Conservation (phyloP, 805 yeast genomes). For the Kodamaea fukazawae region DNA sequence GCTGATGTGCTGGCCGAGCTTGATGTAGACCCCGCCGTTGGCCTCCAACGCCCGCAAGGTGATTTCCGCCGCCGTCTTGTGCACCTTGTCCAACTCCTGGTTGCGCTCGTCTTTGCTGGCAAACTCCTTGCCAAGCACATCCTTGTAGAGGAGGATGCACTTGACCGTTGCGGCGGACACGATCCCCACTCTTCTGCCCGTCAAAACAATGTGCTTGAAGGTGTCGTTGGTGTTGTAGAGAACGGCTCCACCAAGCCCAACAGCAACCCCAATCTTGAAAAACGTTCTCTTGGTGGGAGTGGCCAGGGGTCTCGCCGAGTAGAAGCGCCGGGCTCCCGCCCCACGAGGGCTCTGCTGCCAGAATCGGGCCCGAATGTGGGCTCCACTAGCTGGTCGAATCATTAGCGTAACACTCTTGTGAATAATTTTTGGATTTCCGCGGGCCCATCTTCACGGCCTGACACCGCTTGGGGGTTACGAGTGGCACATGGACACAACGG, state of each 20-base stretch:
- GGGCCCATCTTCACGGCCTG: too few relatives aligned
- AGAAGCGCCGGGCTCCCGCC: too few relatives aligned
- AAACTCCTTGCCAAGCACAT: conserved; percentile 47
- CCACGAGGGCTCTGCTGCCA: too few relatives aligned
- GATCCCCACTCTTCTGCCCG: conserved; percentile 53
- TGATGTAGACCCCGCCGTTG: conserved; percentile 92
- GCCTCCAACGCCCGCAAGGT: conserved; percentile 75
- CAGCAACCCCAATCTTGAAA: conserved; percentile 25
- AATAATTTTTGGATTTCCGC: too few relatives aligned
- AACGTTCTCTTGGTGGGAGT: conserved; percentile 4
- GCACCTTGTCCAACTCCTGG: conserved; percentile 62
- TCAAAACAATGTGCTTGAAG: conserved; percentile 32
- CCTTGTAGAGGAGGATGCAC: conserved; percentile 71
- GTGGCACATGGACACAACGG: too few relatives aligned
- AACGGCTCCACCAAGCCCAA: conserved; percentile 27
- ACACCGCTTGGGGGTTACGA: too few relatives aligned
- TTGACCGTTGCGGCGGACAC: conserved; percentile 66
- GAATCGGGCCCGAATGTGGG: too few relatives aligned
- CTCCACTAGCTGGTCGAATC: too few relatives aligned
- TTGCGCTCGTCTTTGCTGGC: conserved; percentile 42
- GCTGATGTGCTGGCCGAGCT: conserved; percentile 89
- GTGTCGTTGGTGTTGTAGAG: conserved; percentile 38
- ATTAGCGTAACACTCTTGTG: too few relatives aligned
- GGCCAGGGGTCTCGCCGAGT: not conserved
- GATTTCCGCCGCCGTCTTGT: conserved; percentile 69